Evolutionary conservation across 768 basidiomycete genomes (phyloP), one percentile per base, ranked within the genome.

Genomic region (Cyclocybe cylindracea): DNA sequence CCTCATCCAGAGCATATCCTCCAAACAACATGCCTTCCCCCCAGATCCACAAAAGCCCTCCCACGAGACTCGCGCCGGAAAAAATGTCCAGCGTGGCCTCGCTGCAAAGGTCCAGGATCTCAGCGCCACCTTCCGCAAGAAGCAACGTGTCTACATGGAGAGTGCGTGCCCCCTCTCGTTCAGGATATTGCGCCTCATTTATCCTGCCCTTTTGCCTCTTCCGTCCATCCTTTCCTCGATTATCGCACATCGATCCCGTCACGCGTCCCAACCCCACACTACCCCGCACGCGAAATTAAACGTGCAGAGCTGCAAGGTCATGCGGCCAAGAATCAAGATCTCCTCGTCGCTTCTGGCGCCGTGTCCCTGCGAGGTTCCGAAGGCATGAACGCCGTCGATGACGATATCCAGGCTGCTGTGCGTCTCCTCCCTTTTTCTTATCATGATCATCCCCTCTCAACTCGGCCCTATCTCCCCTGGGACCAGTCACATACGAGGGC

Each of bases 71-170:
- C 75, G 84, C 37, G 83, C 94, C 1, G 89, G 92, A 33, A 91
- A 90, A 74, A 98, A 99, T 67, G 91, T 98, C 16, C 97, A 98
- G 69, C 84, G 94, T 38, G 94, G 87, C 16, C 83, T 99, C 47
- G 97, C 97, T n/a, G 93, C 91, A 35, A 94, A 94, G 68, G 84
- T 98, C 10, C 97, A 98, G 73, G 92, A 94, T 61, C 78, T 94
- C 46, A 95, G 93, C 61, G 89, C 87, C 16, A 77, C 85, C 10
- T 98, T 99, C 66, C 84, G 97, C 56, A 98, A 97, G 78, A 98
- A 96, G 75, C 97, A 99, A 71, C 86, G 93, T 53, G 90, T 96
- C 32, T 98, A 98, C 70, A 90, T 99, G 90, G 90, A 97, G 73
- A 95, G 97, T 96, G 67, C 71, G 95, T 70, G 44, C 44, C 44